Evolutionary conservation across 139 green algal genomes (phyloP).

Genomic region (Eudorina sp.): DNA sequence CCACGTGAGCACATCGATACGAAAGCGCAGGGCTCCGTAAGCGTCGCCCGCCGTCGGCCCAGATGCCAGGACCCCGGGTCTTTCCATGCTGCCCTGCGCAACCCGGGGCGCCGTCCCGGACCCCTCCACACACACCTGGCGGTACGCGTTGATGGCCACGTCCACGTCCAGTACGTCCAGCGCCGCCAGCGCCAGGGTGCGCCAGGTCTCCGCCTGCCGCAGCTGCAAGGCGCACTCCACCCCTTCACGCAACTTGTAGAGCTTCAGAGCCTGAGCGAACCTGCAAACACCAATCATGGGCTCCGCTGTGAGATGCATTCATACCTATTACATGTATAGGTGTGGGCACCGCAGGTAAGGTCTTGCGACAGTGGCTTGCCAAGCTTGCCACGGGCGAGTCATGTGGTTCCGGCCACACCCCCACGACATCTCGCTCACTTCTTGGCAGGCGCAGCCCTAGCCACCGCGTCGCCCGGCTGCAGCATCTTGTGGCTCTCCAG

Average conservation of each 20-base stretch:
- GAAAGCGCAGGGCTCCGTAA: no score
- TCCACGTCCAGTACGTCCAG: slow-evolving; percentile 79
- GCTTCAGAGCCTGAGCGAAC: slow-evolving; percentile 58
- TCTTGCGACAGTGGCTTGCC: no score
- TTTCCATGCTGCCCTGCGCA: no score
- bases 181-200: slow-evolving; percentile 65
- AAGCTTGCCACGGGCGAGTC: no score
- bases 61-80: no score
- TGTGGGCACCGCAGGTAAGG: no score
- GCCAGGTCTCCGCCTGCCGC: slow-evolving; percentile 66
- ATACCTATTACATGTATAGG: no score
- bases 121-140: slow-evolving; percentile 32
- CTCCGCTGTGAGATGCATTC: neutral
- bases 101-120: no score
- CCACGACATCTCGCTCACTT: no score
- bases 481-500: slow-evolving; percentile 72
- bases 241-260: slow-evolving; percentile 66
- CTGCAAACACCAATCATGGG: slow-evolving; percentile 2
- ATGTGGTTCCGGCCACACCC: no score
- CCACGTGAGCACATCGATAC: no score
- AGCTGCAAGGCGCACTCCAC: slow-evolving; percentile 67
- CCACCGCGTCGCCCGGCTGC: slow-evolving; percentile 45
- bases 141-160: slow-evolving; percentile 72
- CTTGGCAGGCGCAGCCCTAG: slow-evolving; percentile 29
- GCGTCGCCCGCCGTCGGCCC: no score